A percentile compares a stretch with the other conserved stretches of the same genome.
phyloP scores from a whole-genome alignment of 129 eudicot genomes.

The Saposhnikovia divaricata region DNA sequence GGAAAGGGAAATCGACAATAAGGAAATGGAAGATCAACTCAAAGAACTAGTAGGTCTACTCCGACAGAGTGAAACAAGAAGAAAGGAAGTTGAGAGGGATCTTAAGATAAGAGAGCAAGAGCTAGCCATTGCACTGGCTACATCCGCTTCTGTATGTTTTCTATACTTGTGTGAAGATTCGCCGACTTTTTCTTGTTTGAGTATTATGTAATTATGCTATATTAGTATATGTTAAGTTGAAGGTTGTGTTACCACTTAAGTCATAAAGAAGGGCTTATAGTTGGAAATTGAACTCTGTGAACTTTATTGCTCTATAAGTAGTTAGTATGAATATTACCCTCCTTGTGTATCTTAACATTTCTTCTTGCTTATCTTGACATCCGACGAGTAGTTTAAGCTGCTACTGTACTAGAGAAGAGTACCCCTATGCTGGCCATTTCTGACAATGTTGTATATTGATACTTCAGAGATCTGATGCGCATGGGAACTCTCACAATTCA shows the following conservation, averaged over 20 bases:
- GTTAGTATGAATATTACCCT: background rate
- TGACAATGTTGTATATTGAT: slow-evolving; percentile 1
- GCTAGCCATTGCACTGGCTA: slow-evolving; percentile 45
- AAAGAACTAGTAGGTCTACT: slow-evolving; percentile 83
- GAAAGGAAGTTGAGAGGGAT: slow-evolving; percentile 91
- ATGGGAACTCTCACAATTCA: slow-evolving; percentile 58
- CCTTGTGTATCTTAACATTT: background rate
- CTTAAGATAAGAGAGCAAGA: slow-evolving; percentile 74
- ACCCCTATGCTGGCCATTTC: background rate
- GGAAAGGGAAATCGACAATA: slow-evolving; percentile 75
- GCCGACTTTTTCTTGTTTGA: background rate
- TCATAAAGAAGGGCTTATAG: background rate
- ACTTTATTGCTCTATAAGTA: background rate
- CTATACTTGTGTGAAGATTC: background rate
- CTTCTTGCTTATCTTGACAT: background rate
- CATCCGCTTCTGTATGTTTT: slow-evolving; percentile 56
- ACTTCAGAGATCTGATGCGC: slow-evolving; percentile 16
- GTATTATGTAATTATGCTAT: background rate
- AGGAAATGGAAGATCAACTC: slow-evolving; percentile 96
- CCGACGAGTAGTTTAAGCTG: background rate
- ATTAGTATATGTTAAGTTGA: background rate
- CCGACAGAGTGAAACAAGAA: slow-evolving; percentile 81
- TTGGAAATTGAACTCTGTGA: background rate
- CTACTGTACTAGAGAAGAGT: background rate
- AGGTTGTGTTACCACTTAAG: background rate